A percentile compares a stretch with the other conserved stretches of the same genome.
These are phyloP conservation scores for Solanum sparsipilum DNA, from an alignment of 257 asterid species.

Conservation along the genomic window DNA sequence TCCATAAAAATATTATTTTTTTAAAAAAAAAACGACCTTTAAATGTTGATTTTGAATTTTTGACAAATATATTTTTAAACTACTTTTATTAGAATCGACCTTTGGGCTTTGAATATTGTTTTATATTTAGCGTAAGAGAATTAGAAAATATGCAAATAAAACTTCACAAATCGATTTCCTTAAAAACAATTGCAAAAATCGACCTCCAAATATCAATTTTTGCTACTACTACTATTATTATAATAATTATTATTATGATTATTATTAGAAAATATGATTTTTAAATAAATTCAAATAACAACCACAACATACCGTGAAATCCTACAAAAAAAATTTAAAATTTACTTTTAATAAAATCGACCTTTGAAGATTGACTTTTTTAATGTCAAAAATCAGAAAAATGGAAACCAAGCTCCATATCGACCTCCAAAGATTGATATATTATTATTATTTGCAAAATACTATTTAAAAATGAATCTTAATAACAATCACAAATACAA, in stretches of 20 bases:
- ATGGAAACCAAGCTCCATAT: too few relatives aligned
- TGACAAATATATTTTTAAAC: too few relatives aligned
- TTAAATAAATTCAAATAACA: too few relatives aligned
- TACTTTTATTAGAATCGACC: background rate
- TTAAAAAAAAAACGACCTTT: background rate
- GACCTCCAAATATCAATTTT: background rate
- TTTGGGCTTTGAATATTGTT: background rate
- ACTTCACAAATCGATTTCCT: background rate
- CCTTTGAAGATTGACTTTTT: background rate
- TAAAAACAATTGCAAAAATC: background rate
- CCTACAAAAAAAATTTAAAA: fast-evolving
- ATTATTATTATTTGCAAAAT: too few relatives aligned
- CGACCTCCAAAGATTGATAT: background rate
- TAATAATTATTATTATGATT: too few relatives aligned
- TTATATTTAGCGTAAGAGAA: background rate
- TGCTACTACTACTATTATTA: too few relatives aligned
- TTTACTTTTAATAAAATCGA: background rate
- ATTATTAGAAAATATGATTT: too few relatives aligned
- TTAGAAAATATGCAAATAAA: background rate
- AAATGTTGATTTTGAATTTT: background rate
- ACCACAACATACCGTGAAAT: too few relatives aligned
- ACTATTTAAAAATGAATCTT: background rate
- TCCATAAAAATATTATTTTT: too few relatives aligned
- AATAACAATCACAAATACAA: background rate
- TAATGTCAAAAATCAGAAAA: background rate